Conservation (phyloP, 2,329 filamentous ascomycete species). For the Hypoxylon rubiginosum region DNA sequence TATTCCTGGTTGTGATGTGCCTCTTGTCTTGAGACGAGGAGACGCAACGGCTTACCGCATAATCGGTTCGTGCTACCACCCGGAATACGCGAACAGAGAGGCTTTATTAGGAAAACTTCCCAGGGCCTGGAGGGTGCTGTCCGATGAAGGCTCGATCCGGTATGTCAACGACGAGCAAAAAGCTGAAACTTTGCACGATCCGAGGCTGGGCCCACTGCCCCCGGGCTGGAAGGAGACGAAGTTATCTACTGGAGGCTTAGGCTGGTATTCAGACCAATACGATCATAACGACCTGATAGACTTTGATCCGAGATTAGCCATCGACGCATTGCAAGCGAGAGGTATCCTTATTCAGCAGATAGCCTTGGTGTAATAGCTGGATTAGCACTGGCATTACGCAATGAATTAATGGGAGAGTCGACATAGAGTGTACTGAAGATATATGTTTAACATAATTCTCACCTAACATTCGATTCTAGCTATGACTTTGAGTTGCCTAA, state of each 20-base stretch:
- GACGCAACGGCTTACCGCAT: not conserved
- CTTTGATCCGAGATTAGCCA: slow-evolving; percentile 6
- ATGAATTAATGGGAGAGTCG: not conserved
- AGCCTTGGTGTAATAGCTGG: not conserved
- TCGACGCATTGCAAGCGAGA: not conserved
- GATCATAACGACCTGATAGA: not conserved
- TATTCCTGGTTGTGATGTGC: slow-evolving; percentile 1
- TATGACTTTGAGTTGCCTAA: not conserved
- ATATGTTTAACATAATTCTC: too few relatives aligned
- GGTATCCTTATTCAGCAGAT: not conserved
- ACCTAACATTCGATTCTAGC: too few relatives aligned
- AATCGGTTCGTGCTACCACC: slow-evolving; percentile 5
- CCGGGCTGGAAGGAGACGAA: slow-evolving; percentile 5
- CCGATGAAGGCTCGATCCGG: not conserved
- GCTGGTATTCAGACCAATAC: not conserved
- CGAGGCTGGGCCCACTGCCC: not conserved
- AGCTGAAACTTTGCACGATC: not conserved
- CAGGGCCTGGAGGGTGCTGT: not conserved
- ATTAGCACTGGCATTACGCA: not conserved
- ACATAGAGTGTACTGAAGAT: too few relatives aligned
- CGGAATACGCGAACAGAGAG: not conserved
- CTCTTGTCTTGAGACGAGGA: slow-evolving; percentile 1
- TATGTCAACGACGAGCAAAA: slow-evolving; percentile 5
- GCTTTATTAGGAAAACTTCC: slow-evolving; percentile 5
- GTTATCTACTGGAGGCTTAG: not conserved